Base-by-base conservation (phyloP, 2,329 filamentous ascomycete genomes). In the Diplodia seriata region DNA sequence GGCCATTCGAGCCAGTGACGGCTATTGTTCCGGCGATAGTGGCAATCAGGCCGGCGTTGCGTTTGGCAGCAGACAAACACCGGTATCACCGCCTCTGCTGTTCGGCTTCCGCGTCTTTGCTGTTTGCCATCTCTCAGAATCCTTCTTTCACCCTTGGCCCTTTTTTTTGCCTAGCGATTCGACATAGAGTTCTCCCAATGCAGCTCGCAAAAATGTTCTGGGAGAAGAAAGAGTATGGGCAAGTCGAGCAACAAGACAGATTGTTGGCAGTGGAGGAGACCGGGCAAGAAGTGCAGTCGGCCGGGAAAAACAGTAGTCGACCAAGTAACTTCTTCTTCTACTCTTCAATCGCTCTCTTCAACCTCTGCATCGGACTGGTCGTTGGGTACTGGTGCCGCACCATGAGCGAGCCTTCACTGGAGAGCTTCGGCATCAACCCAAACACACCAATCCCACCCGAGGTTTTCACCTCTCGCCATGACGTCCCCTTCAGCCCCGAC, bases 401-500 rank as follows among this genome's bases (percentile, higher is more conserved):
- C 11, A 18, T n/a, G 8, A 57, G 54, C 54, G 54, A 57, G 3
- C 5, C 18, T 1, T 57, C 54, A 7, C 2, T 23, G 18, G n/a
- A n/a, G 12, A 57, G 54, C 33, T 40, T 57, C 33, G 54, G 54
- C 9, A 57, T 57, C 54, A 57, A 40, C 54, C 54, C 54, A 1
- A 57, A 40, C 33, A 57, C 18, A 3, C 54, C 54, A 12, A 57
- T 57, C 14, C 54, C 54, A 2, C 54, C 9, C n/a, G 33, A 57
- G 15, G 20, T 57, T 1, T 14, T 57, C 54, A 57, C 54, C 33
- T 23, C 18, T 3, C 54, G 54, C 54, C 54, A 57, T 11, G 54
- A 57, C 9, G 54, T 57, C 54, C 54, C 54, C 12, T 57, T 57
- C 54, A 57, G 54, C 20, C 54, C 54, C 11, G 12, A 57, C n/a